A percentile compares a stretch with the other conserved stretches of the same genome.
phyloP scores from a whole-genome alignment of 1,284 basidiomycete species.

The Pseudomicrostroma phylloplanum region DNA sequence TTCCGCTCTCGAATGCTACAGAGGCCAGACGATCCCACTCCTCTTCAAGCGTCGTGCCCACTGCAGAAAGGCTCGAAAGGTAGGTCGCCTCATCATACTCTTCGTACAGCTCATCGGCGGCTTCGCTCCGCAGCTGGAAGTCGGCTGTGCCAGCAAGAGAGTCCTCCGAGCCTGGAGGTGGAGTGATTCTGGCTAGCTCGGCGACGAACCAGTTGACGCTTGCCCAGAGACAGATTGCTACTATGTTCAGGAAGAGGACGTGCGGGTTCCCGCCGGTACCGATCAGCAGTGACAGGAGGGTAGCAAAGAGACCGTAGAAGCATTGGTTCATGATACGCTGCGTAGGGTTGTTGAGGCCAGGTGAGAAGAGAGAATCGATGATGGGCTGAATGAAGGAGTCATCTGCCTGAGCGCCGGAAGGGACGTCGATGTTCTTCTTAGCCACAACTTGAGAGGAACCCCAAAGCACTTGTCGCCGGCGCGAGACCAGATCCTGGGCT shows the following conservation, averaged over 20 bases:
- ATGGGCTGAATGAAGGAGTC: constrained; percentile 19
- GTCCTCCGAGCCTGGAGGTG: no score
- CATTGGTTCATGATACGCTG: constrained; percentile 48
- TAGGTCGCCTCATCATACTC: neutral
- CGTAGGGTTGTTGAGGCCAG: constrained; percentile 39
- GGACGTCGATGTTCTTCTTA: no score
- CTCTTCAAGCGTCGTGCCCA: neutral
- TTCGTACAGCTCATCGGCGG: neutral
- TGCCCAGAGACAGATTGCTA: constrained; percentile 47
- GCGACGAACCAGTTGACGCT: constrained; percentile 50
- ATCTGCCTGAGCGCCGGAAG: no score
- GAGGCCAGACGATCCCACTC: constrained; percentile 1
- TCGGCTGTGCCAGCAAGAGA: neutral
- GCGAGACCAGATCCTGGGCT: no score
- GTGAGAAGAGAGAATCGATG: constrained; percentile 39
- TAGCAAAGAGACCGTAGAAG: constrained; percentile 51
- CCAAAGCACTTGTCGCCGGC: no score
- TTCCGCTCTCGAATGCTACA: neutral
- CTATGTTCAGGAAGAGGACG: constrained; percentile 45
- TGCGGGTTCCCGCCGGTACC: constrained; percentile 49
- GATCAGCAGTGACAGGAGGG: constrained; percentile 41
- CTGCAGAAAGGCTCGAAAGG: neutral
- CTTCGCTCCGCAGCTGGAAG: neutral
- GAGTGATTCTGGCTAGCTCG: neutral
- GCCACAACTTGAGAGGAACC: no score